Conservation (phyloP, 2,329 filamentous ascomycete genomes). For the Talaromyces sp. region DNA sequence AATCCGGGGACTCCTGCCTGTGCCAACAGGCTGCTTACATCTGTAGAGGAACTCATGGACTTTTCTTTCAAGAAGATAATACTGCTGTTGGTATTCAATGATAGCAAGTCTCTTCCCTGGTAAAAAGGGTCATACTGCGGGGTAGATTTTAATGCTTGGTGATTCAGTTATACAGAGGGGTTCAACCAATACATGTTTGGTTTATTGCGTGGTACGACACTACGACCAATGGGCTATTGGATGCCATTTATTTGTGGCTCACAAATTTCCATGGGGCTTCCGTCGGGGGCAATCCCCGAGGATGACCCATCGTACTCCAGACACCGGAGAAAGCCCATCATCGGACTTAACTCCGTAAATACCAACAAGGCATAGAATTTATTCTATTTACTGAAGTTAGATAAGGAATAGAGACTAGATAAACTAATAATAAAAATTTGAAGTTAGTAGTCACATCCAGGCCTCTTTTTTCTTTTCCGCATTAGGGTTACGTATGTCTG, state of each 20-base stretch:
- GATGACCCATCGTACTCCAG: not conserved
- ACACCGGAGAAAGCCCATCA: not conserved
- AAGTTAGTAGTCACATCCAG: too few relatives aligned
- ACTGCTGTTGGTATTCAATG: not conserved
- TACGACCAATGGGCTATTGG: not conserved
- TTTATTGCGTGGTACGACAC: not conserved
- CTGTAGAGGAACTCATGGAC: not conserved
- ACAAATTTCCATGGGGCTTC: not conserved
- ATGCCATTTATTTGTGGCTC: not conserved
- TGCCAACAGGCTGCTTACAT: not conserved
- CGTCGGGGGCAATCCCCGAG: not conserved
- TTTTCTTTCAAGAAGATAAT: not conserved
- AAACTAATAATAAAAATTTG: too few relatives aligned
- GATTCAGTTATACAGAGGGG: not conserved
- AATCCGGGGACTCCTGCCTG: conserved; percentile 12
- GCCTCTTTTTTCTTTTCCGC: too few relatives aligned
- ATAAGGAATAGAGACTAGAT: too few relatives aligned
- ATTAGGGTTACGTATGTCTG: too few relatives aligned
- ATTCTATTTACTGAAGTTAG: not conserved
- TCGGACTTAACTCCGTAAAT: not conserved
- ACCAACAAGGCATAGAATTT: not conserved
- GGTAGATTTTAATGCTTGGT: not conserved
- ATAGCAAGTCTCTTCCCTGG: not conserved
- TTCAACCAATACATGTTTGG: not conserved
- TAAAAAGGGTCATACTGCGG: not conserved